Evolutionary conservation across 768 basidiomycete species (phyloP).

Genomic region (Leccinum imitatum): DNA sequence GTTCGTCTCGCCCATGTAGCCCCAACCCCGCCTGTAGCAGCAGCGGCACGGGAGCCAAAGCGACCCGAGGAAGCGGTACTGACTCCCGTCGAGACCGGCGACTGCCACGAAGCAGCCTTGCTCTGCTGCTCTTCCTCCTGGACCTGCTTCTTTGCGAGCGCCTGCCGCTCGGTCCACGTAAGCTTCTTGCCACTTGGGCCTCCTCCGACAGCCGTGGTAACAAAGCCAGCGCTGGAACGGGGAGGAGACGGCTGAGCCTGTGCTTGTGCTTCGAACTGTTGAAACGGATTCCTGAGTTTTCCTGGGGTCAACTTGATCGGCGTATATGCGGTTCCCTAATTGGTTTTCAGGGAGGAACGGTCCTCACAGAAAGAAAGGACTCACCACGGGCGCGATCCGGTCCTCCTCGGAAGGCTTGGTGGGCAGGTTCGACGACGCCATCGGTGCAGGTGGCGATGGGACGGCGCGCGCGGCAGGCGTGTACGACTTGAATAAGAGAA

Average conservation of each 20-base stretch:
- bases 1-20: slow-evolving; percentile 21
- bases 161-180: slow-evolving; percentile 94
- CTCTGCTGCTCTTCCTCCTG: slow-evolving; percentile 76
- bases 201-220: slow-evolving; percentile 27
- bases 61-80: slow-evolving; percentile 41
- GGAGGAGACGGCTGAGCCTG: slow-evolving; percentile 29
- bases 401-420: slow-evolving; percentile 78
- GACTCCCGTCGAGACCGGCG: slow-evolving; percentile 34
- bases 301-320: slow-evolving; percentile 87
- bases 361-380: slow-evolving; percentile 6
- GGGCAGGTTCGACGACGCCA: slow-evolving; percentile 47
- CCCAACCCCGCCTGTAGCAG: slow-evolving; percentile 30
- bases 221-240: slow-evolving; percentile 14
- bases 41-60: slow-evolving; percentile 28
- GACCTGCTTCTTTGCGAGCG: slow-evolving; percentile 80
- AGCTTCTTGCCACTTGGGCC: slow-evolving; percentile 60
- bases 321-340: slow-evolving; percentile 78
- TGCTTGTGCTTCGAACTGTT: slow-evolving; percentile 54
- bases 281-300: slow-evolving; percentile 84
- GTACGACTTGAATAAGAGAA: slow-evolving; percentile 19
- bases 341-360: background rate
- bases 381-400: slow-evolving; percentile 73
- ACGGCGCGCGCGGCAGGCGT: slow-evolving; percentile 28
- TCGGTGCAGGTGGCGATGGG: slow-evolving; percentile 36
- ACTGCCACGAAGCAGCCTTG: slow-evolving; percentile 49